Conservation (phyloP, 331 rosid genomes). For the Spiraea crenata region DNA sequence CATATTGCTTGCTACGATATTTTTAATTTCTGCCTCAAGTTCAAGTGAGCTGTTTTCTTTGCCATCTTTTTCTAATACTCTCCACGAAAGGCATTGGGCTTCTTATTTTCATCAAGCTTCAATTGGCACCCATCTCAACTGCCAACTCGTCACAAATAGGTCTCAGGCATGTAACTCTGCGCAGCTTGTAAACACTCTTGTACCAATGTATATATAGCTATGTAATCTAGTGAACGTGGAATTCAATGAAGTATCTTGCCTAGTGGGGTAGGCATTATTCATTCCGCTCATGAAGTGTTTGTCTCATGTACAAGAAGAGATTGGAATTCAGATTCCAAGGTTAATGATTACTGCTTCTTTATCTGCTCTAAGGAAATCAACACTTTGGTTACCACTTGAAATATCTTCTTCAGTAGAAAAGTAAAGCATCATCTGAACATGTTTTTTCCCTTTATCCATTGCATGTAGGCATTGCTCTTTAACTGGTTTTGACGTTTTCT, state of each 20-base stretch:
- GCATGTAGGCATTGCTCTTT: background rate
- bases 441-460: background rate
- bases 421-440: background rate
- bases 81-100: conserved; percentile 74
- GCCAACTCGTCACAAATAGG: conserved; percentile 50
- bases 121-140: conserved; percentile 70
- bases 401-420: background rate
- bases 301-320: too few relatives aligned
- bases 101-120: conserved; percentile 96
- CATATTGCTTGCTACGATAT: conserved; percentile 65
- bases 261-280: too few relatives aligned
- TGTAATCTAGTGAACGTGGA: too few relatives aligned
- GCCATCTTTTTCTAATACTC: conserved; percentile 47
- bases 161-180: conserved; percentile 35
- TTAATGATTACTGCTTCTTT: background rate
- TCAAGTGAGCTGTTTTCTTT: conserved; percentile 51
- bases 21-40: conserved; percentile 57
- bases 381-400: background rate
- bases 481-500: too few relatives aligned
- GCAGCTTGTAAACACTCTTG: conserved; percentile 33
- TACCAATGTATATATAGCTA: conserved; percentile 22
- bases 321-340: background rate
- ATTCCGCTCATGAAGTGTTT: too few relatives aligned
- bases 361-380: background rate
- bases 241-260: too few relatives aligned